Evolutionary conservation across 2,329 filamentous ascomycete species (phyloP).

Genomic region (Chaetomium strumarium): DNA sequence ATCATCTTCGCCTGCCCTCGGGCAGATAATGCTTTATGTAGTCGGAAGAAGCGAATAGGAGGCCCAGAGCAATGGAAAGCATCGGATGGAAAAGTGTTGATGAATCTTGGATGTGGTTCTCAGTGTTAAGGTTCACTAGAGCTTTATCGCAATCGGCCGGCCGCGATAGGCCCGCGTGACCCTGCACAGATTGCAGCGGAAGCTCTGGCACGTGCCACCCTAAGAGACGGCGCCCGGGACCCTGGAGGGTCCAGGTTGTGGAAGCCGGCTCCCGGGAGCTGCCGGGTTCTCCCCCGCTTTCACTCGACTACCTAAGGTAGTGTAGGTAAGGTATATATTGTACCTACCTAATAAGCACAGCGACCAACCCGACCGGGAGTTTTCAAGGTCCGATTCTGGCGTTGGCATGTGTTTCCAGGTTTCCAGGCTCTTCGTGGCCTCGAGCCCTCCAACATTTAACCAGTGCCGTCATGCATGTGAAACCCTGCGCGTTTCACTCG

Average conservation of each 20-base stretch:
- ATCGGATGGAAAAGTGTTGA: conserved; percentile 1
- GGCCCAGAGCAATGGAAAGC: no score
- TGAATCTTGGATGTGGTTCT: neutral
- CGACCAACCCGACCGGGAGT: neutral
- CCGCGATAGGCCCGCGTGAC: conserved; percentile 26
- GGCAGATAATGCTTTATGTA: no score
- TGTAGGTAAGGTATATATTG: no score
- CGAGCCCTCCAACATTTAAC: neutral
- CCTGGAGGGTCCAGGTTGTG: neutral
- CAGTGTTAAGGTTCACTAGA: conserved; percentile 6
- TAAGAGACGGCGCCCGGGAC: neutral
- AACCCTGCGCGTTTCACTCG: neutral
- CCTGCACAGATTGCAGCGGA: conserved; percentile 22
- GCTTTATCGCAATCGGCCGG: conserved; percentile 23
- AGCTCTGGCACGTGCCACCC: conserved; percentile 13
- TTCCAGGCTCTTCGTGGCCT: neutral
- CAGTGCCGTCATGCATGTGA: neutral
- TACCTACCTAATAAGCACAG: no score
- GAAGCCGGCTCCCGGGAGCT: neutral
- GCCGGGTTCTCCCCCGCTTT: neutral
- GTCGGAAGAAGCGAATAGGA: neutral
- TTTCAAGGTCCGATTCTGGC: neutral
- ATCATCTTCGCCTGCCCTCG: no score
- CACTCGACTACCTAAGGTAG: no score
- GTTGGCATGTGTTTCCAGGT: no score